These are phyloP conservation scores for Aspergillus eucalypticola DNA, from an alignment of 2,329 filamentous ascomycete genomes.

Conservation along the genomic window DNA sequence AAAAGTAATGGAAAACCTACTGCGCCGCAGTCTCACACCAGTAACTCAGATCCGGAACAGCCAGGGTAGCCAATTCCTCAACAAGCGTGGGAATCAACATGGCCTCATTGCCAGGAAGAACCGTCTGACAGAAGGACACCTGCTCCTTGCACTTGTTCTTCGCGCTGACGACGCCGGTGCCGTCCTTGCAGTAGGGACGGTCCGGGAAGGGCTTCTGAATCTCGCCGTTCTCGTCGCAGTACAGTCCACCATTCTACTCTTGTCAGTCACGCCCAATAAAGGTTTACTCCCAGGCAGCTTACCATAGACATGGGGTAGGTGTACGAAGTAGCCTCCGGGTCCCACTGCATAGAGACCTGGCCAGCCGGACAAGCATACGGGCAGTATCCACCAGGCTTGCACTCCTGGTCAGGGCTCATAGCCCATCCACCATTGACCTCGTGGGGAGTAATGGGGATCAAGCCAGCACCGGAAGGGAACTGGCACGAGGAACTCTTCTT, in stretches of 20 bases:
- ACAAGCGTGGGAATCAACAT: conserved; percentile 81
- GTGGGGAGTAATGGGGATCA: conserved; percentile 67
- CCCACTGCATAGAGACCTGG: conserved; percentile 78
- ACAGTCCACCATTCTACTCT: conserved; percentile 69
- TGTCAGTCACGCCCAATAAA: conserved; percentile 12
- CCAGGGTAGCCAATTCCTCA: conserved; percentile 57
- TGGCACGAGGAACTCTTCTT: conserved; percentile 61
- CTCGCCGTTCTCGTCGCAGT: conserved; percentile 66
- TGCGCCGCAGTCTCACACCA: conserved; percentile 74
- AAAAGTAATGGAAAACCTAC: conserved; percentile 49
- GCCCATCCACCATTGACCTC: conserved; percentile 73
- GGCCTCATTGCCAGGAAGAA: conserved; percentile 75
- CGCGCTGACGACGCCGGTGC: conserved; percentile 64
- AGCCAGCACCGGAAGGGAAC: conserved; percentile 66
- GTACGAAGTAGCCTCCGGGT: conserved; percentile 66
- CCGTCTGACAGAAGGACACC: conserved; percentile 76
- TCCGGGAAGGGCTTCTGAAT: conserved; percentile 69
- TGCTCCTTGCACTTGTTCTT: conserved; percentile 63
- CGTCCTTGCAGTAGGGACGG: conserved; percentile 69
- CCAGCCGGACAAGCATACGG: conserved; percentile 75
- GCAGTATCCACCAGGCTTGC: conserved; percentile 68
- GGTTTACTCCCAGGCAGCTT: conserved; percentile 32
- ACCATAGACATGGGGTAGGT: conserved; percentile 72
- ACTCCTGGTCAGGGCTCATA: conserved; percentile 73
- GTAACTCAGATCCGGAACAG: conserved; percentile 69